phyloP scores from a whole-genome alignment of 257 asterid species.

The Solanum dulcamara region DNA sequence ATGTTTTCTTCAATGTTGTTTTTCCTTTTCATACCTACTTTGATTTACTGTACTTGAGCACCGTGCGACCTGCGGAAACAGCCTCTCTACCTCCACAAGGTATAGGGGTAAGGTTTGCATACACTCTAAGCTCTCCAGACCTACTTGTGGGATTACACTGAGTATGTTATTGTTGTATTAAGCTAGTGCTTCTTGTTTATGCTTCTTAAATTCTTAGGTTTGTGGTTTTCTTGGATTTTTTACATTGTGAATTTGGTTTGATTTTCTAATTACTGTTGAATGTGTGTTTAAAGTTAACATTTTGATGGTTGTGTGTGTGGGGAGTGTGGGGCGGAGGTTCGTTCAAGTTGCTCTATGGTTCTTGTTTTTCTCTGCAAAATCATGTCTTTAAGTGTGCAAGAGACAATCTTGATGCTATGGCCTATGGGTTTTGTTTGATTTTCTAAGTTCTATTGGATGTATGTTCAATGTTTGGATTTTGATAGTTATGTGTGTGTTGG shows the following conservation, averaged over 20 bases:
- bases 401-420: neutral
- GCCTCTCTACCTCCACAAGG: neutral
- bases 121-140: neutral
- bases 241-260: neutral
- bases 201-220: neutral
- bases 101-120: neutral
- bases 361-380: constrained; percentile 30
- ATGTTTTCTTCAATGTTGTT: neutral
- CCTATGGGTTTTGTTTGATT: neutral
- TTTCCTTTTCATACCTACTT: neutral
- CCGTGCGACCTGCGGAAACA: too few relatives aligned
- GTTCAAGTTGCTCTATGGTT: neutral
- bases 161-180: too few relatives aligned
- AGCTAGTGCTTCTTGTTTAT: neutral
- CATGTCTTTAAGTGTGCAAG: constrained; percentile 45
- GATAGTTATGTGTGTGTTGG: neutral
- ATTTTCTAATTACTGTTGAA: neutral
- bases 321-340: too few relatives aligned
- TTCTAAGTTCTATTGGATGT: neutral
- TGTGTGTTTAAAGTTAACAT: neutral
- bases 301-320: neutral
- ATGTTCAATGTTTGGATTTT: neutral
- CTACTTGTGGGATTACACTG: too few relatives aligned
- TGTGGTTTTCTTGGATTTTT: neutral
- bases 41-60: neutral